Evolutionary conservation across 2,329 filamentous ascomycete species (phyloP), one percentile per base, ranked within the genome.

Genomic region (Stachybotrys chartarum): DNA sequence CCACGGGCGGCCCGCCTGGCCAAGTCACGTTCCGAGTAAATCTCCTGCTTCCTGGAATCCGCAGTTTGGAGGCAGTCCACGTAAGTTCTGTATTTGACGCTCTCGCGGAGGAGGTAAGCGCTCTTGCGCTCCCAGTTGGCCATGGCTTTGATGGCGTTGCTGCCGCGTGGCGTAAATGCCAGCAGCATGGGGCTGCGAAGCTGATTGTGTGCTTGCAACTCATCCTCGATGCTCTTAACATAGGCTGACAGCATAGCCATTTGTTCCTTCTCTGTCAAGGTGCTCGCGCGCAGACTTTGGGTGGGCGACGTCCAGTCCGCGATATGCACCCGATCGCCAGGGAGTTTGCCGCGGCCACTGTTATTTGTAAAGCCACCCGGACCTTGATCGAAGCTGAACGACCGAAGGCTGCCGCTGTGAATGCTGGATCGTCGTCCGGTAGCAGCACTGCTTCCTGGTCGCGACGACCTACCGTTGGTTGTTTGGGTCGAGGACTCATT

Each of bases 121-220:
- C 90, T 95, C 76, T 97, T 97, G 66, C 88, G 86, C 76, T 99
- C 92, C 93, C 94, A 99, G 71, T 99, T 99, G 18, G 86, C 81
- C 88, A 97, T 93, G 16, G 93, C 91, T 71, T 88, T 92, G 59
- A 77, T 78, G 16, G 86, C 83, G 65, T 97, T 97, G 44, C 84
- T 80, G 58, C 93, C 88, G 32, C 91, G 84, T 3, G 91, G 88
- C 14, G 90, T 91, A 68, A 95, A 97, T 8, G 94, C 91, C 54
- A 96, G 80, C 55, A 92, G 80, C 87, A 97, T 94, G 3, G 91
- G 86, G 56, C 85, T 85, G 61, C 94, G 86, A 60, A 97, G 78
- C 68, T 92, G 88, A 66, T 97, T 97, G 72, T 99, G 94, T 58
- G 81, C 80, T 68, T 90, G 82, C 51, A 97, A 77, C 64, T 99